A percentile compares a stretch with the other conserved stretches of the same genome.
These are phyloP conservation scores for Chaetothyriales sp. DNA, from an alignment of 2,329 filamentous ascomycete species.

Conservation along the genomic window DNA sequence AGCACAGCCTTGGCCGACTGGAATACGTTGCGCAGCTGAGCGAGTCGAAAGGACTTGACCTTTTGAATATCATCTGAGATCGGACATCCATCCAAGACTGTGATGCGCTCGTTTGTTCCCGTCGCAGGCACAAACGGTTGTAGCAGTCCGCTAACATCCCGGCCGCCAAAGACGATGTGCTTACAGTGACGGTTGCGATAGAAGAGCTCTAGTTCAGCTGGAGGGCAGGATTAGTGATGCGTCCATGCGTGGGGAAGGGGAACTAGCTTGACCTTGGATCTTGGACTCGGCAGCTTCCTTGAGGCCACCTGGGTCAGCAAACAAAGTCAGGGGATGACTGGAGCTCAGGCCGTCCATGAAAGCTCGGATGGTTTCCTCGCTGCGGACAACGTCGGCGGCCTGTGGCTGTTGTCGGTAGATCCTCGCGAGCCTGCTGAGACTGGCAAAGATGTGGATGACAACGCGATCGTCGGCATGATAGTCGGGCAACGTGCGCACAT, in stretches of 20 bases:
- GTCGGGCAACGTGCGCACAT: slow-evolving; percentile 7
- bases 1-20: slow-evolving; percentile 35
- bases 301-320: slow-evolving; percentile 29
- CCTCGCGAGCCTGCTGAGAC: slow-evolving; percentile 23
- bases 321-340: slow-evolving; percentile 24
- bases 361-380: slow-evolving; percentile 18
- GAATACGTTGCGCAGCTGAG: slow-evolving; percentile 38
- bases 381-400: slow-evolving; percentile 17
- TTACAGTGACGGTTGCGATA: slow-evolving; percentile 27
- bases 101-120: slow-evolving; percentile 20
- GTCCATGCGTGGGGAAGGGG: not conserved
- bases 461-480: slow-evolving; percentile 19
- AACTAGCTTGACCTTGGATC: slow-evolving; percentile 26
- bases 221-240: slow-evolving; percentile 9
- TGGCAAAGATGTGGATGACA: slow-evolving; percentile 26
- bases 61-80: slow-evolving; percentile 25
- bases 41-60: slow-evolving; percentile 14
- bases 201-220: slow-evolving; percentile 22
- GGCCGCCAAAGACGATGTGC: slow-evolving; percentile 28
- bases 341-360: slow-evolving; percentile 32
- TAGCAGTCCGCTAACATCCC: slow-evolving; percentile 30
- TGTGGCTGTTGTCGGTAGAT: slow-evolving; percentile 18
- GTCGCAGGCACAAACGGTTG: slow-evolving; percentile 19
- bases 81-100: slow-evolving; percentile 26
- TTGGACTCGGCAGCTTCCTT: slow-evolving; percentile 32